Evolutionary conservation across 2,329 filamentous ascomycete species (phyloP), one percentile per base, ranked within the genome.

Genomic region (Cladophialophora psammophila): DNA sequence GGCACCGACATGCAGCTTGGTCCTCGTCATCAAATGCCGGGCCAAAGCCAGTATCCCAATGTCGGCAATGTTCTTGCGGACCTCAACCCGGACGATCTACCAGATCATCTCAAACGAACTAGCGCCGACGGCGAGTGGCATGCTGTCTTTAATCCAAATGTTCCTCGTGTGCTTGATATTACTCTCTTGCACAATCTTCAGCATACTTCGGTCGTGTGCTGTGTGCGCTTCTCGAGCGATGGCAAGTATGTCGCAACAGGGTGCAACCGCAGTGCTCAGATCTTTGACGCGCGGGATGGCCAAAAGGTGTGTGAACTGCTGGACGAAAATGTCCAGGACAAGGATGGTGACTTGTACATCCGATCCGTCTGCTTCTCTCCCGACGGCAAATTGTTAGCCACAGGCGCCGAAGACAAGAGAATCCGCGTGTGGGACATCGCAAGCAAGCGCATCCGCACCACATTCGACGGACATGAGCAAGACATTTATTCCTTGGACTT

Each of bases 211-310:
- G 95, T 99, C 3, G 95, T 99, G 0, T 99, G 95, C 85, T 99
- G 95, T 78, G 95, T 99, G 40, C 88, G 95, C 66, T 99, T 99
- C 84, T 98, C 94, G 78, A 88, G 91, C 63, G 95, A 99, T 76
- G 95, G 95, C 73, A 94, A 96, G 76, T 97, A 92, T 74, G 91
- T 99, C 63, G 95, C 95, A 7, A 99, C 95, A 5, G 95, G 95
- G 52, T 98, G 95, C 85, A 99, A 99, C 80, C 86, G 94, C 71
- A 97, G 93, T n/a, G 95, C 95, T n/a, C 94, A 98, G 80, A 99
- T 99, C 74, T 99, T 95, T 79, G 95, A 99, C 72, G 94, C 98
- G 50, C 86, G 88, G 74, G 91, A 88, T 15, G 95, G 95, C 64
- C 88, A 92, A 73, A 95, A 94, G 78, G 89, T 98, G 61, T 95